These are phyloP conservation scores for Calamus simplicifolius DNA, from an alignment of 176 grass and related monocot species.

Conservation along the genomic window DNA sequence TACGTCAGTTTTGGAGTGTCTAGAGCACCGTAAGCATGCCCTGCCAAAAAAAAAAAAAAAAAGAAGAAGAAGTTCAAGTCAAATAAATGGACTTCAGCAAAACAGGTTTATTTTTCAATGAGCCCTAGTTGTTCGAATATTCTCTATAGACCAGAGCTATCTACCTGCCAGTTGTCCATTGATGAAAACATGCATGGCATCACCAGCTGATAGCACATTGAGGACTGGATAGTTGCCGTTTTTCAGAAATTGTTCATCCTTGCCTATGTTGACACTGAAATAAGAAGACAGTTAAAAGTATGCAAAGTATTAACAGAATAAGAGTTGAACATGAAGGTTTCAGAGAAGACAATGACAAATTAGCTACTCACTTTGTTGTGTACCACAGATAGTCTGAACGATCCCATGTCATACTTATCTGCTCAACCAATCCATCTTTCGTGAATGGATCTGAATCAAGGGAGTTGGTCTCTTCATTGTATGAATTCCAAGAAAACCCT, in stretches of 20 bases:
- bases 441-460: slow-evolving; percentile 45
- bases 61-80: too few species aligned
- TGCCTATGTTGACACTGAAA: slow-evolving; percentile 51
- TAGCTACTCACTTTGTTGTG: slow-evolving; percentile 65
- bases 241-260: slow-evolving; percentile 55
- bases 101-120: too few species aligned
- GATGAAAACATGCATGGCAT: slow-evolving; percentile 74
- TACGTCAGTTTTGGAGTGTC: slow-evolving; percentile 52
- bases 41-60: slow-evolving; percentile 22
- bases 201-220: slow-evolving; percentile 52
- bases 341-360: neutral
- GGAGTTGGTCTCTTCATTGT: slow-evolving; percentile 56
- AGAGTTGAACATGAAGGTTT: neutral
- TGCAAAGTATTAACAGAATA: too few species aligned
- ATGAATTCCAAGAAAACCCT: slow-evolving; percentile 68
- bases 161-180: slow-evolving; percentile 53
- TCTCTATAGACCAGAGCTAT: neutral
- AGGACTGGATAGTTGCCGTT: slow-evolving; percentile 55
- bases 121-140: too few species aligned
- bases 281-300: neutral
- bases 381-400: slow-evolving; percentile 96
- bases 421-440: slow-evolving; percentile 71
- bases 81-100: too few species aligned
- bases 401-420: slow-evolving; percentile 86
- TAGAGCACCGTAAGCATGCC: slow-evolving; percentile 40